Conservation (phyloP, 1,284 basidiomycete genomes). For the Laetiporus sulphureus region DNA sequence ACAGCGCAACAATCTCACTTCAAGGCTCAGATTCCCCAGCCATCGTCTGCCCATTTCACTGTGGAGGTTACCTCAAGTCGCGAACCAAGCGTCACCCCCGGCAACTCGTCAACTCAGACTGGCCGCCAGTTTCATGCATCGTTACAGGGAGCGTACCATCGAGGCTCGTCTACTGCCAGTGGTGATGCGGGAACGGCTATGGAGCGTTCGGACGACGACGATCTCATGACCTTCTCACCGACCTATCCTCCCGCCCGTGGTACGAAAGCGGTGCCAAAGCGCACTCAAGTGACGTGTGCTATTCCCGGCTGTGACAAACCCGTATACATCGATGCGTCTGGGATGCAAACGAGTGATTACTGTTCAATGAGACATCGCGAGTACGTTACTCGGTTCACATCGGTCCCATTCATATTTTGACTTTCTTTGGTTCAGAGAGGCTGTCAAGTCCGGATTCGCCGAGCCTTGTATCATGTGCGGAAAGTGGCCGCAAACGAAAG, state of each 20-base stretch:
- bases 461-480: constrained; percentile 48
- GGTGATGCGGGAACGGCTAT: not conserved
- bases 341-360: constrained; percentile 37
- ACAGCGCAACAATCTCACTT: too few relatives aligned
- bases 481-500: constrained; percentile 40
- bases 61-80: too few relatives aligned
- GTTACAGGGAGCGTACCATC: too few relatives aligned
- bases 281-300: constrained; percentile 30
- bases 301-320: constrained; percentile 45
- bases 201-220: not conserved
- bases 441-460: constrained; percentile 37
- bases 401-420: too few relatives aligned
- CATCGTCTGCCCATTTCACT: too few relatives aligned
- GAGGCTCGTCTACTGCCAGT: too few relatives aligned
- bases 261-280: too few relatives aligned
- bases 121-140: too few relatives aligned
- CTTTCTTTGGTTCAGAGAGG: constrained; percentile 41
- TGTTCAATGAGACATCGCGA: constrained; percentile 46
- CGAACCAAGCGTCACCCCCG: too few relatives aligned
- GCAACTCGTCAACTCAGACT: too few relatives aligned
- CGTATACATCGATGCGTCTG: constrained; percentile 39
- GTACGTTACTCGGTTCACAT: too few relatives aligned
- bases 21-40: too few relatives aligned
- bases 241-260: not conserved
- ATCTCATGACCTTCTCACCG: not conserved